Evolutionary conservation across 2,329 filamentous ascomycete species (phyloP).

Genomic region (Fusarium sp.): DNA sequence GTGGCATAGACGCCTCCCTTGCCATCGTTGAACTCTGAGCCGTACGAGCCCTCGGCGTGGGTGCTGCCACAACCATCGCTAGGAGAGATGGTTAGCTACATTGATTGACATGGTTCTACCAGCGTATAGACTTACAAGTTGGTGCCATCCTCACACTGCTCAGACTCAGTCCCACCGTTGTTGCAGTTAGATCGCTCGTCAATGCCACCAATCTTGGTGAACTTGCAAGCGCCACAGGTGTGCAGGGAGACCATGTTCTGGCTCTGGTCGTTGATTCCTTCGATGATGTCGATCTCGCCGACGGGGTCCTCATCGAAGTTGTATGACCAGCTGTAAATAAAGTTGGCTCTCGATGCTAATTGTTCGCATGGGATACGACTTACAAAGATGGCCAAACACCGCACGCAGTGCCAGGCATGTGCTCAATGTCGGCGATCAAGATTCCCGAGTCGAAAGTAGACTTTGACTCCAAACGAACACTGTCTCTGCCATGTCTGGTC

Average conservation of each 20-base stretch:
- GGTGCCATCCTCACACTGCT: conserved; percentile 35
- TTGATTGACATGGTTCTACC: fast-evolving
- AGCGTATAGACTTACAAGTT: conserved; percentile 7
- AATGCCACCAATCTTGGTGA: conserved; percentile 57
- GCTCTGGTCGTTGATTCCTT: conserved; percentile 72
- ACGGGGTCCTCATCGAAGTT: conserved; percentile 32
- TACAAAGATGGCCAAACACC: conserved; percentile 41
- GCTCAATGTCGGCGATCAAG: conserved; percentile 64
- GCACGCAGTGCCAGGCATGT: conserved; percentile 38
- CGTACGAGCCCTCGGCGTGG: conserved; percentile 11
- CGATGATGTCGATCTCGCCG: conserved; percentile 81
- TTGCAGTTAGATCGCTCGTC: conserved; percentile 62
- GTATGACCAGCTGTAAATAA: conserved; percentile 7
- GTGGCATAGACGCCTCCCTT: conserved; percentile 76
- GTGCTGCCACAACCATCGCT: conserved; percentile 23
- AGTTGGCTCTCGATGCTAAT: not conserved
- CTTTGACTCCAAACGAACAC: conserved; percentile 74
- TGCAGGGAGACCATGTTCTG: conserved; percentile 73
- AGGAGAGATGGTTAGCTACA: not conserved
- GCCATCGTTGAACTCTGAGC: conserved; percentile 40
- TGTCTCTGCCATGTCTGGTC: conserved; percentile 57
- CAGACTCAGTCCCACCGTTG: conserved; percentile 49
- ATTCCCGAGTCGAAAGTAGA: conserved; percentile 72
- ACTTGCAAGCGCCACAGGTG: conserved; percentile 64
- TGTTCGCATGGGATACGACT: not conserved